Base-by-base conservation (phyloP, 345 rosid genomes). In the Physaria fendleri region DNA sequence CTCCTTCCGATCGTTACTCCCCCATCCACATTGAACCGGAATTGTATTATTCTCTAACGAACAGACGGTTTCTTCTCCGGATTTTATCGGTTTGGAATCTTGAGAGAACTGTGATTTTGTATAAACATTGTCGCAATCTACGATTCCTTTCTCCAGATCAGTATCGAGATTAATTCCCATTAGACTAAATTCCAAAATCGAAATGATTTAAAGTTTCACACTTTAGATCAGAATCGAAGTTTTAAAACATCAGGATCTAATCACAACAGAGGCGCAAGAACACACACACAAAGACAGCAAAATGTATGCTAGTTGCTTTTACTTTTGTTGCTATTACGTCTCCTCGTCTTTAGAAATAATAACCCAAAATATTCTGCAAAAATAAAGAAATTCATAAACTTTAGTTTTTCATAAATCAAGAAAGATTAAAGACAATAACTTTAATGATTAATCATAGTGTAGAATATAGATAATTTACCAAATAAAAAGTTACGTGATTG, bases 101-200 rank as follows among this genome's bases (percentile, higher is more conserved):
- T 12, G 35, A 11, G 35, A 10, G 4, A n/a, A n/a, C 35, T 32
- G 35, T 32, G 35, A 10, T 11, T 32, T 67, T 1, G 76, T 68
- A 4, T 43, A 28, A 68, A 71, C 75, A 37, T 74, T 75, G 35
- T 52, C 72, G 64, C 55, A 63, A 69, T 59, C 66, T 1, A 54
- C 6, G n/a, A 59, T 43, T 39, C 94, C 95, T 54, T 66, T 76
- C 75, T 89, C 99, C 20, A 85, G 88, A 80, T 83, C 94, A 63
- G 79, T 74, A 22, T 78, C 84, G 25, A 57, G 76, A 59, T 47
- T 59, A 18, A 68, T 65, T 46, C 59, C 75, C 48, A 65, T 69
- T 24, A 33, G 45, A 45, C 44, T 44, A 16, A 33, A 55, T 33
- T 25, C 9, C 15, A 53, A 75, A 30, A 15, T 42, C 3, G 15